A percentile compares a stretch with the other conserved stretches of the same genome.
phyloP scores from a whole-genome alignment of 805 yeast genomes.

The Saccharomycopsis babjevae region DNA sequence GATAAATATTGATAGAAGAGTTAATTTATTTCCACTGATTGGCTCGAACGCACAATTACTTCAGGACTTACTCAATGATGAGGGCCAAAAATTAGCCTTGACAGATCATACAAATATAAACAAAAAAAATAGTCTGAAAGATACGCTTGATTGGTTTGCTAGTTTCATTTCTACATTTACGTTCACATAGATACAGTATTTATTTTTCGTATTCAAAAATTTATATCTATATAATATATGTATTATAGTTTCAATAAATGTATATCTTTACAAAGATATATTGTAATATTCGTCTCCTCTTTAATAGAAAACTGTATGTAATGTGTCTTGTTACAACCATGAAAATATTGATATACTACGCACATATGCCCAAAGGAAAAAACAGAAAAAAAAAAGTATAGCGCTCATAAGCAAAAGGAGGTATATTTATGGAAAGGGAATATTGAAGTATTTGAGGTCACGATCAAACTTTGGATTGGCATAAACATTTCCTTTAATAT shows the following conservation, averaged over 20 bases:
- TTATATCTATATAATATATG: neutral
- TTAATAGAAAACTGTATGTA: too few relatives aligned
- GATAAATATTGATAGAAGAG: neutral
- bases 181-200: neutral
- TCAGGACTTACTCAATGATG: neutral
- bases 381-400: too few relatives aligned
- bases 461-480: too few relatives aligned
- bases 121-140: neutral
- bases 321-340: too few relatives aligned
- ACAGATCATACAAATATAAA: neutral
- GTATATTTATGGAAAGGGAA: too few relatives aligned
- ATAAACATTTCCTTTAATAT: too few relatives aligned
- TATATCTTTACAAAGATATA: neutral
- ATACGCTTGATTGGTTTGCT: neutral
- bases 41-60: neutral
- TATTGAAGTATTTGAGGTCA: too few relatives aligned
- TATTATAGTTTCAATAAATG: neutral
- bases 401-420: too few relatives aligned
- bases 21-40: slow-evolving; percentile 3
- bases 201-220: neutral
- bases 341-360: too few relatives aligned
- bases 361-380: too few relatives aligned
- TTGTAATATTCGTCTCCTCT: too few relatives aligned
- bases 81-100: neutral
- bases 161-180: neutral